These are phyloP conservation scores for Macrotyloma uniflorum DNA, from an alignment of 306 rosid species.

Conservation along the genomic window DNA sequence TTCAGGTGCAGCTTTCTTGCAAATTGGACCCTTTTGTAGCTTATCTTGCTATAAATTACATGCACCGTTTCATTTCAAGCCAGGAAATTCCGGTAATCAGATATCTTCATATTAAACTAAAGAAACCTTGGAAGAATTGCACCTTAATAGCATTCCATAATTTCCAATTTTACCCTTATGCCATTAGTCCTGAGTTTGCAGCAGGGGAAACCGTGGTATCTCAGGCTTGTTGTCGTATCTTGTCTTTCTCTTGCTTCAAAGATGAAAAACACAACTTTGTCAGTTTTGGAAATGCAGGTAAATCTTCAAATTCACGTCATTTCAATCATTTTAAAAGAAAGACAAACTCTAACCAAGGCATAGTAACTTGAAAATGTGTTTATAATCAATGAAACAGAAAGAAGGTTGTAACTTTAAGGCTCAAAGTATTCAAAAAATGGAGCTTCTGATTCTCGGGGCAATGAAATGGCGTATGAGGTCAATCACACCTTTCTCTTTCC, in stretches of 20 bases:
- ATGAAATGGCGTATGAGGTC: conserved; percentile 81
- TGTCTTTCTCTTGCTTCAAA: conserved; percentile 74
- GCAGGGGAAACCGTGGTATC: conserved; percentile 65
- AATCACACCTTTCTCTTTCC: conserved; percentile 74
- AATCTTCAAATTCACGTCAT: conserved; percentile 11
- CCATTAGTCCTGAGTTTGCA: conserved; percentile 37
- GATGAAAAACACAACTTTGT: conserved; percentile 60
- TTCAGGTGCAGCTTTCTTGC: conserved; percentile 55
- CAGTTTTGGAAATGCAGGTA: conserved; percentile 54
- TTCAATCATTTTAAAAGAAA: neutral
- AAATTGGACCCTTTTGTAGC: conserved; percentile 58
- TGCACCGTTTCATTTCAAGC: conserved; percentile 65
- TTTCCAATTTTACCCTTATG: neutral
- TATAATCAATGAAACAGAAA: conserved; percentile 47
- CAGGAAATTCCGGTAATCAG: conserved; percentile 60
- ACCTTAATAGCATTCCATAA: neutral
- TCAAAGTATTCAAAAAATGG: conserved; percentile 60
- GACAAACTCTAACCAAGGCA: neutral
- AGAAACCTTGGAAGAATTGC: neutral
- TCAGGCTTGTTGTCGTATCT: conserved; percentile 53
- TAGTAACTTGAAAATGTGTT: neutral
- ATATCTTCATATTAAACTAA: neutral
- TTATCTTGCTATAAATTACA: conserved; percentile 74
- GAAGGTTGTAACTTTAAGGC: conserved; percentile 56
- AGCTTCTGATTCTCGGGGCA: conserved; percentile 66